Base-by-base conservation (phyloP, 768 basidiomycete genomes). In the Leucocoprinus leucothites region DNA sequence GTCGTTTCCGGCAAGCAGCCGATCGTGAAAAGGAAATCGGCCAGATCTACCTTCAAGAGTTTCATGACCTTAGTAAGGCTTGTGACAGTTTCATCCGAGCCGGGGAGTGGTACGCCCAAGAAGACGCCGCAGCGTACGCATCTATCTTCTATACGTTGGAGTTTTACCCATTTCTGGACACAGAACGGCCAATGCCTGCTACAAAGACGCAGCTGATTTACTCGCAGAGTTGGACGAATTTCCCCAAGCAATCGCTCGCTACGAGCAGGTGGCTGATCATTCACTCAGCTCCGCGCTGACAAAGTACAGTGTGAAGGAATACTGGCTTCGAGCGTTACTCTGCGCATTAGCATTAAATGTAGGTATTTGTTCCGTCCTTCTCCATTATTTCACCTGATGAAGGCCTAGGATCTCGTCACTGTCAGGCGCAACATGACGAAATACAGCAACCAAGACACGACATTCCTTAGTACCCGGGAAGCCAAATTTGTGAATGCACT, bases 271-370 rank as follows among this genome's bases (percentile, higher is more conserved):
- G 43, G 96, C 94, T 3, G 79, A 87, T 59, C 86, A 89, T 65
- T 91, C 89, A 8, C 77, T 98, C 41, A 72, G 72, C 0, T 92
- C 90, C 18, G 76, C 87, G 8, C 72, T 98, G 62, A 98, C 97
- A n/a, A 94, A 94, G 70, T 99, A 98, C 74, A 94, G 90, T 58
- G 97, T 98, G 62, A 98, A 98, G 74, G 97, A 98, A 62, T 96
- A 96, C 65, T 98, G 94, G 93, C 77, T 98, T 34, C 80, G 86
- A 63, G 81, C 94, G 2, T 84, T 84, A 31, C 74, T 99, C 19
- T 98, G 97, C 67, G 89, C 89, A 14, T 75, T 98, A 53, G 96
- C 94, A 6, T 86, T 88, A 79, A 79, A 78, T 57, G 96, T 96
- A 71, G 62, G 89, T 73, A 13, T 22, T 38, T 3, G 3, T n/a